Evolutionary conservation across 2,329 filamentous ascomycete species (phyloP).

Genomic region (Ilyonectria robusta): DNA sequence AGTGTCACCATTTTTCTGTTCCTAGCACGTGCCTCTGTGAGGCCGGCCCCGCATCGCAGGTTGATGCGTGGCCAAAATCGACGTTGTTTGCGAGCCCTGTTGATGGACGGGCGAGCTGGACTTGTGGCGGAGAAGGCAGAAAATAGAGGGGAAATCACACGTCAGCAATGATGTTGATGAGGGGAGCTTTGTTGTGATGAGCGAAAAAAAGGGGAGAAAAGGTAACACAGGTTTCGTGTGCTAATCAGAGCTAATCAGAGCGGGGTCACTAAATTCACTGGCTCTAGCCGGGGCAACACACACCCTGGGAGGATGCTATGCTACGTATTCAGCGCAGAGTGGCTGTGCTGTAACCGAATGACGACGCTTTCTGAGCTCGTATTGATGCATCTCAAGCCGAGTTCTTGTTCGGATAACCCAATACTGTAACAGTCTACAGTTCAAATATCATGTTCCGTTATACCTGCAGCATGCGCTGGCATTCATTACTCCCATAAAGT

Average conservation of each 20-base stretch:
- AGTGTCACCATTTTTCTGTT: constrained; percentile 31
- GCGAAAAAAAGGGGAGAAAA: background rate
- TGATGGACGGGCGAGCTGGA: background rate
- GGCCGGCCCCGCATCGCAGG: constrained; percentile 35
- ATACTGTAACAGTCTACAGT: no score
- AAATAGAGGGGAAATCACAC: background rate
- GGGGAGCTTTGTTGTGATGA: background rate
- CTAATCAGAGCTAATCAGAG: background rate
- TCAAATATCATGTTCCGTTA: no score
- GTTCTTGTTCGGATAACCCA: no score
- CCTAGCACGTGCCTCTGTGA: constrained; percentile 25
- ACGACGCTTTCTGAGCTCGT: no score
- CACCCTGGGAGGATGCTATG: no score
- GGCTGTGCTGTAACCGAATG: no score
- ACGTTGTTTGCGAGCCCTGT: background rate
- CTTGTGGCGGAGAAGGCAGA: background rate
- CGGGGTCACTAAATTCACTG: background rate
- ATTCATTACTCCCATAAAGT: no score
- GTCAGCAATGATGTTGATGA: background rate
- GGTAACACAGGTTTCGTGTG: background rate
- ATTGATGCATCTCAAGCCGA: no score
- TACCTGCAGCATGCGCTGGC: no score
- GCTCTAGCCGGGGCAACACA: no score
- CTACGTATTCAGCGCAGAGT: no score
- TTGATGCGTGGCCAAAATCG: constrained; percentile 1